Evolutionary conservation across 1,284 basidiomycete genomes (phyloP).

Genomic region (Sphagnurus paluster): DNA sequence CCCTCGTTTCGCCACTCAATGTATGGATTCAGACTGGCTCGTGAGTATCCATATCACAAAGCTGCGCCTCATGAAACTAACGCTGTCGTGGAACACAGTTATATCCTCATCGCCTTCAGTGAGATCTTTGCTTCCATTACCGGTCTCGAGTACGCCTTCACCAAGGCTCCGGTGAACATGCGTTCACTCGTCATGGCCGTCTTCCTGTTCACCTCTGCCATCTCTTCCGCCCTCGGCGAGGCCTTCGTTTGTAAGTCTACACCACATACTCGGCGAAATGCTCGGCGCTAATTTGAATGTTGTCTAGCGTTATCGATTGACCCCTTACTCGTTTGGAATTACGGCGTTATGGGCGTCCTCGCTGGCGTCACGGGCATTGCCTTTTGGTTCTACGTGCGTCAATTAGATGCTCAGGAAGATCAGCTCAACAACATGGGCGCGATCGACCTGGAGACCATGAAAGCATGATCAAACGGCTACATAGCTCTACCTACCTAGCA

Average conservation of each 20-base stretch:
- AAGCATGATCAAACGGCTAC: no score
- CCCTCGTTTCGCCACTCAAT: constrained; percentile 54
- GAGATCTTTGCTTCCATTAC: constrained; percentile 89
- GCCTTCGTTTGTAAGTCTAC: constrained; percentile 63
- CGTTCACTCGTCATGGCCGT: constrained; percentile 74
- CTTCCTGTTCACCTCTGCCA: constrained; percentile 70
- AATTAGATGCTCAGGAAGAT: constrained; percentile 66
- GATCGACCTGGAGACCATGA: no score
- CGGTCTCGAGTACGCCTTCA: constrained; percentile 87
- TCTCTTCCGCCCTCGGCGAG: constrained; percentile 67
- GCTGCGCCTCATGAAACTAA: not conserved
- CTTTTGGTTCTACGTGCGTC: constrained; percentile 65
- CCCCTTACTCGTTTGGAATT: constrained; percentile 58
- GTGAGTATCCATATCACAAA: constrained; percentile 29
- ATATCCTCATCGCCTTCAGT: constrained; percentile 68
- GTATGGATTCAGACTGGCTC: constrained; percentile 78
- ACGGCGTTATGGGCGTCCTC: constrained; percentile 44
- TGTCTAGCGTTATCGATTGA: constrained; percentile 33
- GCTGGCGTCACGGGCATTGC: constrained; percentile 39
- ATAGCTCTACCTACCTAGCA: no score
- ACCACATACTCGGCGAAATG: not conserved
- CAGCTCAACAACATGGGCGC: constrained; percentile 52
- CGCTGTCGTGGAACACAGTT: constrained; percentile 29
- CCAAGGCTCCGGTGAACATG: constrained; percentile 84
- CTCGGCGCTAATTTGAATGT: not conserved